Conservation (phyloP, 306 rosid species). For the Castanea mollissima region DNA sequence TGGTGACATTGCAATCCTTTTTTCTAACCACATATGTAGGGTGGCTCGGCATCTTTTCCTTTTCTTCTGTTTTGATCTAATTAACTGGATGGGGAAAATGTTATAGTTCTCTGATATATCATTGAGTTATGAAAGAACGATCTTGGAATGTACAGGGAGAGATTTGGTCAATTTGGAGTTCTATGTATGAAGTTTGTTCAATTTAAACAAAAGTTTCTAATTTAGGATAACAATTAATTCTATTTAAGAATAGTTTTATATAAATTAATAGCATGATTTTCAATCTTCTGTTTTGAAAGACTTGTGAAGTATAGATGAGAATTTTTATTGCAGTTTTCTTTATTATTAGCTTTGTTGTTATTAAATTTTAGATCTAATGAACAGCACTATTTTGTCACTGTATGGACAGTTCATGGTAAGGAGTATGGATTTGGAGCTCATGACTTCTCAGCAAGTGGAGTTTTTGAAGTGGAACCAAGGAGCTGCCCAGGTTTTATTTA, state of each 20-base stretch:
- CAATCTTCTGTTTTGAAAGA: neutral
- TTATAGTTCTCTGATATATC: neutral
- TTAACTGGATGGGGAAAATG: neutral
- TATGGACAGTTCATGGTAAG: constrained; percentile 74
- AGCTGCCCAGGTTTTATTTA: constrained; percentile 85
- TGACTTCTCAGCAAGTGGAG: constrained; percentile 88
- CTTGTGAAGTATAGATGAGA: neutral
- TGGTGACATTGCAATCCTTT: neutral
- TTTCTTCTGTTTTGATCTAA: neutral
- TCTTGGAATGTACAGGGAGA: neutral
- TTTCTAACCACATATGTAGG: neutral
- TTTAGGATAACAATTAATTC: neutral
- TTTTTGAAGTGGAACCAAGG: constrained; percentile 93
- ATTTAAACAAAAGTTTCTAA: neutral
- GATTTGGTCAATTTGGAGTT: neutral
- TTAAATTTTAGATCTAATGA: neutral
- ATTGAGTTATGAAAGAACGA: neutral
- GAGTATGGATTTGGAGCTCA: constrained; percentile 98
- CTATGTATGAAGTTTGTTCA: neutral
- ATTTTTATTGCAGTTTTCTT: constrained; percentile 7
- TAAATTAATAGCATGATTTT: neutral
- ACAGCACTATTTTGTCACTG: constrained; percentile 4
- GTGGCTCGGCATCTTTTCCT: neutral
- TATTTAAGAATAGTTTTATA: neutral
- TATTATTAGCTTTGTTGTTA: neutral